Base-by-base conservation (phyloP, 805 yeast genomes). In the Jamesozyma piceae region DNA sequence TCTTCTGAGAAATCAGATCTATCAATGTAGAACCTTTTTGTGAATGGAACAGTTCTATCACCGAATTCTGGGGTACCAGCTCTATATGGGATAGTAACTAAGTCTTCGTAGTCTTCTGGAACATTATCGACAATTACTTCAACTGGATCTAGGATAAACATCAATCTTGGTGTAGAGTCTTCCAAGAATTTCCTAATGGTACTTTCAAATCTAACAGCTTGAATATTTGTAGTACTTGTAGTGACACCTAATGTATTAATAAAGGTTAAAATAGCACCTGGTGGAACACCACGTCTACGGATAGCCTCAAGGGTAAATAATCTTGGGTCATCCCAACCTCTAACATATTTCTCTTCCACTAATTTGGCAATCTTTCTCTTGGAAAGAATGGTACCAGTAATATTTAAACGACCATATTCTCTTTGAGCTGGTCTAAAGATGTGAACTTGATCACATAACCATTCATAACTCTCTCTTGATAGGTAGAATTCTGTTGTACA, bases 301-400 rank as follows among this genome's bases (percentile, higher is more conserved):
- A 92, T 78, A 40, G 92, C 95, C 54, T 88, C 98, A 54, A 92
- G 74, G 4, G 99, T 92, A 65, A 80, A 92, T 62, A 92, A 73
- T 59, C 99, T 77, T 55, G 99, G 98, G 66, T 92, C 98, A 65
- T 92, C 94, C 99, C 99, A 92, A 37, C 87, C 96, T 63, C 95
- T 78, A 20, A 92, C 99, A 55, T 73, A 68, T 4, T 74, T 68
- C 22, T 79, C 92, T 44, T 77, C 82, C 19, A 92, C 97, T 52
- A 92, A 73, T 65, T 87, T 84, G 50, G 95, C 94, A 62, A 92
- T 88, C 67, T 92, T 92, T 64, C 99, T 79, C 74, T 92, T 92
- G 45, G 95, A 86, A 76, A 92, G 69, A 48, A 92, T 78, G 10
- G 97, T 85, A 43, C 98, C 98, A 2, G 95, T 84, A 53, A 92